Evolutionary conservation across 768 basidiomycete species (phyloP).

Genomic region (Exidia glandulosa): DNA sequence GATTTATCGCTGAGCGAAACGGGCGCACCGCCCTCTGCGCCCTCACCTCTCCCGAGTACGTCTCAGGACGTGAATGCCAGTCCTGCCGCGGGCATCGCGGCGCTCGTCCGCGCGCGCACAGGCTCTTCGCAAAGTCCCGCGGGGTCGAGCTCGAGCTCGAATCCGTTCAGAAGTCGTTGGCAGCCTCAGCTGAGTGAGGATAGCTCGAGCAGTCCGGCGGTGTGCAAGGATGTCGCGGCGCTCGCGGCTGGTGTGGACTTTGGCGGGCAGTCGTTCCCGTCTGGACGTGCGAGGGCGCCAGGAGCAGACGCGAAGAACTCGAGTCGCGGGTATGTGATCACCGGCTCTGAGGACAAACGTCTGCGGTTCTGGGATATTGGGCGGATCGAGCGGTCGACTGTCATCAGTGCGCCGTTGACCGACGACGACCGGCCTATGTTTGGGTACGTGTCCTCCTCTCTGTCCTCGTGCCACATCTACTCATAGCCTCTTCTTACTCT

Average conservation of each 20-base stretch:
- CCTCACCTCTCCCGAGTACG: constrained; percentile 9
- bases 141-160: neutral
- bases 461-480: constrained; percentile 1
- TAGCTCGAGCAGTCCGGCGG: neutral
- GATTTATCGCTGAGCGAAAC: constrained; percentile 30
- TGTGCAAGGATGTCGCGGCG: constrained; percentile 43
- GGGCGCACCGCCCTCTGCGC: constrained; percentile 40
- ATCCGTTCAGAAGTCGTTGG: neutral
- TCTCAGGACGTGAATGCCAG: constrained; percentile 43
- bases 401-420: constrained; percentile 68
- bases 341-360: constrained; percentile 82
- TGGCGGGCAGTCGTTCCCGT: constrained; percentile 49
- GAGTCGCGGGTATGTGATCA: constrained; percentile 68
- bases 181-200: neutral
- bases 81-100: constrained; percentile 67
- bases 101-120: constrained; percentile 55
- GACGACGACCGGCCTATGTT: constrained; percentile 71
- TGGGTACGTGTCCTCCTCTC: constrained; percentile 36
- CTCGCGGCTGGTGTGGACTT: constrained; percentile 68
- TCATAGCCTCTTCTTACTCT: constrained; percentile 2
- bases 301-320: constrained; percentile 18
- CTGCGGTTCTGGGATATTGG: constrained; percentile 83
- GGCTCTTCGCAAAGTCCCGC: neutral
- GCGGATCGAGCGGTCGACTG: constrained; percentile 56
- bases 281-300: constrained; percentile 15